These are phyloP conservation scores for Coemansia furcata DNA, from an alignment of 192 early-diverging fungal genomes.

Conservation along the genomic window DNA sequence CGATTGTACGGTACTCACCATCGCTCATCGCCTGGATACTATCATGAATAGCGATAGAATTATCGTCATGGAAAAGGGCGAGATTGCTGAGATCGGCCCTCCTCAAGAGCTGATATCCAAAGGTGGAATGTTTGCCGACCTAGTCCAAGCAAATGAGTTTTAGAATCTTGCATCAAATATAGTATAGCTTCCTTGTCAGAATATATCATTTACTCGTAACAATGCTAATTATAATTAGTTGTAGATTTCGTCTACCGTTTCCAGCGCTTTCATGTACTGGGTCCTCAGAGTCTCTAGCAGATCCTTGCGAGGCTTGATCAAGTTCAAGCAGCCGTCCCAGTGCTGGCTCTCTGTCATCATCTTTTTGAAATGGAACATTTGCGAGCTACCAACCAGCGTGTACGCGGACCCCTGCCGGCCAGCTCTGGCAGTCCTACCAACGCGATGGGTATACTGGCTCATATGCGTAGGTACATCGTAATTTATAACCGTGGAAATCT, in stretches of 20 bases:
- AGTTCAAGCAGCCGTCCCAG: conserved; percentile 54
- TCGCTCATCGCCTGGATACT: conserved; percentile 72
- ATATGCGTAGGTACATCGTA: conserved; percentile 83
- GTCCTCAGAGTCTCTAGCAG: conserved; percentile 29
- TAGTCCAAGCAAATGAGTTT: conserved; percentile 1
- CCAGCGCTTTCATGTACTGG: conserved; percentile 40
- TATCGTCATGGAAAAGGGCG: conserved; percentile 49
- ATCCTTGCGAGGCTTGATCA: conserved; percentile 53
- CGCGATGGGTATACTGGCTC: conserved; percentile 89
- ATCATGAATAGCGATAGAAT: conserved; percentile 60
- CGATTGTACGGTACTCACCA: conserved; percentile 54
- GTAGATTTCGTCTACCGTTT: conserved; percentile 25
- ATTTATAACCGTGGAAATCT: conserved; percentile 76
- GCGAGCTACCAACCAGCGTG: conserved; percentile 67
- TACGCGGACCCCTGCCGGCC: conserved; percentile 79
- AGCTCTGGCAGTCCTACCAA: conserved; percentile 88
- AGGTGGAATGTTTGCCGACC: conserved; percentile 8
- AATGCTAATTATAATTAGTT: neutral
- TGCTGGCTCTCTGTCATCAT: conserved; percentile 68
- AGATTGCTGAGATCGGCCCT: conserved; percentile 3
- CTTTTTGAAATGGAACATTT: conserved; percentile 68
- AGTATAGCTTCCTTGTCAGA: neutral
- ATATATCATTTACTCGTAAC: neutral
- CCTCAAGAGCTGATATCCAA: conserved; percentile 25
- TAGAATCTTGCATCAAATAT: neutral